phyloP scores from a whole-genome alignment of 2,329 filamentous ascomycete species.

The Cryphonectria naterciae region DNA sequence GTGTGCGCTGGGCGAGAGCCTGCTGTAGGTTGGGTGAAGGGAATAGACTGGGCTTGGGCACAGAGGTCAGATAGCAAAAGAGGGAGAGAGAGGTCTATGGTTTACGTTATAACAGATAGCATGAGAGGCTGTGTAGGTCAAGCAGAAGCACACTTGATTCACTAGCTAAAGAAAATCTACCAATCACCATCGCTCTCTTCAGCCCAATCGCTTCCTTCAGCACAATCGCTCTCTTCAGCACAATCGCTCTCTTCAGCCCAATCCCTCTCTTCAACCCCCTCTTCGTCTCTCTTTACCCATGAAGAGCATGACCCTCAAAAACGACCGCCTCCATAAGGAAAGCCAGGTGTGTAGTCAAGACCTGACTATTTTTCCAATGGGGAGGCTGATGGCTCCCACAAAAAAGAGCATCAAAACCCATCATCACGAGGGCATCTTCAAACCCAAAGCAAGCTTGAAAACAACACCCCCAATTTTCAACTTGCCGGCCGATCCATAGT shows the following conservation, averaged over 20 bases:
- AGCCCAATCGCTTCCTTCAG: no score
- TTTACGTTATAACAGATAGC: neutral
- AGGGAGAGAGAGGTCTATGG: neutral
- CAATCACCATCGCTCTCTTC: neutral
- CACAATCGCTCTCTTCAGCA: no score
- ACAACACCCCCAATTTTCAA: no score
- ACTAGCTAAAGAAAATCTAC: neutral
- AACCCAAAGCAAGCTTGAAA: neutral
- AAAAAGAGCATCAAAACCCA: neutral
- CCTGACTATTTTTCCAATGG: no score
- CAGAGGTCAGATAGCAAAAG: neutral
- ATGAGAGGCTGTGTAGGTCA: neutral
- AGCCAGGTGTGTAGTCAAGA: no score
- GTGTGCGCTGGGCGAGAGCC: constrained; percentile 88
- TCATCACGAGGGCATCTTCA: neutral
- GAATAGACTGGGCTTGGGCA: neutral
- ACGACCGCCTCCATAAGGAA: no score
- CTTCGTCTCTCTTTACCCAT: no score
- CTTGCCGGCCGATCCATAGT: neutral
- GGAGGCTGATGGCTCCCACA: no score
- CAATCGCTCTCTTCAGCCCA: no score
- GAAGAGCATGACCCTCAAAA: no score
- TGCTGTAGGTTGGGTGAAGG: constrained; percentile 52
- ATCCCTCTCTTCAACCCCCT: no score
- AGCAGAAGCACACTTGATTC: neutral